A percentile compares a stretch with the other conserved stretches of the same genome.
Conservation (phyloP, 1,284 basidiomycete genomes). For the Neonothopanus nambi region DNA sequence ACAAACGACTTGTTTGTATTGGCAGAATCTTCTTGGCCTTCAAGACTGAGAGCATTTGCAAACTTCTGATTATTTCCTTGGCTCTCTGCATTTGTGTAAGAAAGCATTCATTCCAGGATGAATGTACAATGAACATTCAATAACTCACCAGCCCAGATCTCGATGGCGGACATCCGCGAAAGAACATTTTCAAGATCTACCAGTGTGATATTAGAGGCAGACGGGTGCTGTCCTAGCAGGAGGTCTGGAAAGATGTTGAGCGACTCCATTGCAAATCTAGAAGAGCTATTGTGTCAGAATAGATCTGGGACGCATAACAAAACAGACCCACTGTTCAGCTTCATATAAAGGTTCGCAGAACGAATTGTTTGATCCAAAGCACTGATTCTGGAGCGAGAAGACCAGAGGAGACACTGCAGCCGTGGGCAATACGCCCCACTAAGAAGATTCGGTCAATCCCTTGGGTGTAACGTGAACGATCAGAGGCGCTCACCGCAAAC, state of each 20-base stretch:
- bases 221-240: background rate
- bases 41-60: background rate
- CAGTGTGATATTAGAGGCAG: background rate
- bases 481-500: background rate
- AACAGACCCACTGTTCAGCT: slow-evolving; percentile 6
- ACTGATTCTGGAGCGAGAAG: background rate
- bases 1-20: background rate
- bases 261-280: slow-evolving; percentile 10
- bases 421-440: slow-evolving; percentile 4
- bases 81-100: slow-evolving; percentile 2
- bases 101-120: background rate
- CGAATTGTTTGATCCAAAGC: background rate
- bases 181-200: slow-evolving; percentile 10
- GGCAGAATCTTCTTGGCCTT: background rate
- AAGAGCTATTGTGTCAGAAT: background rate
- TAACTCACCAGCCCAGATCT: slow-evolving; percentile 8
- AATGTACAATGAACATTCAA: background rate
- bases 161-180: slow-evolving; percentile 12
- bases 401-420: background rate
- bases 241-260: slow-evolving; percentile 10
- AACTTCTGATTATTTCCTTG: slow-evolving; percentile 7
- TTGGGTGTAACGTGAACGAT: background rate
- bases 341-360: slow-evolving; percentile 2
- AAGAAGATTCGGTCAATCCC: background rate
- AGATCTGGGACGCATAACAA: background rate